Evolutionary conservation across 2,329 filamentous ascomycete genomes (phyloP), one percentile per base, ranked within the genome.

Genomic region (Albophoma yamanashiensis): DNA sequence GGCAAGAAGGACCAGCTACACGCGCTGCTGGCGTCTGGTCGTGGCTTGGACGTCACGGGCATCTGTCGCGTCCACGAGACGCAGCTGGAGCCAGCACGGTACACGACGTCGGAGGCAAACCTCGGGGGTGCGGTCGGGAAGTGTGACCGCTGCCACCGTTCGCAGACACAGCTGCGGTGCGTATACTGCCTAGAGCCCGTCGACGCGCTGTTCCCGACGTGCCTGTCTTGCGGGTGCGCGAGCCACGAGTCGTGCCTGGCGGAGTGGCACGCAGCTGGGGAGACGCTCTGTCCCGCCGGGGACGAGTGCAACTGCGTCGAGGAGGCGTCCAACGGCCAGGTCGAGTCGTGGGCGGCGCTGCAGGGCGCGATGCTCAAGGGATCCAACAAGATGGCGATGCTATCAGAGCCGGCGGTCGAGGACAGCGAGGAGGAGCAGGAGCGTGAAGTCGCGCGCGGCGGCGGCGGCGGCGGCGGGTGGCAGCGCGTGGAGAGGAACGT

Each of bases 231-330:
- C 63, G 85, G 85, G 15, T 88, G 85, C 64, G 81, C 80, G 9
- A 79, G 78, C 58, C 85, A 88, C 68, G 80, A 85, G 55, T 70
- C 74, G 11, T 88, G 85, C 63, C 75, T 85, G 20, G 77, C 76
- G 2, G 81, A 84, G 66, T 86, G 83, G 82, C 81, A 84, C 64
- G 78, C 75, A 8, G 77, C 78, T 7, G 81, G 81, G 27, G 82
- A 85, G 69, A 79, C 73, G 1, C 71, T 79, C 55, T 88, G 85
- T 60, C 83, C 85, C 0, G 84, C 83, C 0, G 85, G 84, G 1
- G 85, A 87, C 66, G 85, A 87, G 67, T 88, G 85, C 66, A 76
- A 82, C 61, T 88, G 85, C 65, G 76, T 80, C 0, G 76, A 80
- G 17, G 80, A 86, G 63, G 83, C 84, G 1, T 76, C 74, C 60